These are phyloP conservation scores for Gastrodia elata DNA, from an alignment of 106 monocot species.

Conservation along the genomic window DNA sequence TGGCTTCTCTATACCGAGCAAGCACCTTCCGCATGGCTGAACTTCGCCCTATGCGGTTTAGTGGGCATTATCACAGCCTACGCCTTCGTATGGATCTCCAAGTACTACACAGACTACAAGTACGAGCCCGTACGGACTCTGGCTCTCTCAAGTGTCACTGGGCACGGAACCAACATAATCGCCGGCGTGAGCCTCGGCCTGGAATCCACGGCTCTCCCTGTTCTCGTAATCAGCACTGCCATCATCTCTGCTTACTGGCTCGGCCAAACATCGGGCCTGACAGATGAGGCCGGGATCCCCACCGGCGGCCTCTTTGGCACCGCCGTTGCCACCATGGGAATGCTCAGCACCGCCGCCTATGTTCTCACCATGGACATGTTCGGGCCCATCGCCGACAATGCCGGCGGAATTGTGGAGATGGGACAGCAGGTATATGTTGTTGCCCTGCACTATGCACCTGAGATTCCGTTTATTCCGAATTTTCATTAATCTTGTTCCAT, in stretches of 20 bases:
- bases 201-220: constrained; percentile 96
- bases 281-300: constrained; percentile 72
- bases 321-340: constrained; percentile 99
- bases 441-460: background rate
- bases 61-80: constrained; percentile 96
- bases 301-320: constrained; percentile 96
- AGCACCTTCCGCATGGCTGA: constrained; percentile 93
- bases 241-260: constrained; percentile 87
- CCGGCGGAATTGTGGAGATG: constrained; percentile 99
- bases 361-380: constrained; percentile 99
- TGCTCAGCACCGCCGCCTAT: constrained; percentile 97
- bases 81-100: constrained; percentile 84
- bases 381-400: constrained; percentile 99
- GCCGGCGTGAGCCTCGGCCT: constrained; percentile 89
- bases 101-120: constrained; percentile 99
- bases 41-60: constrained; percentile 89
- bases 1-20: constrained; percentile 97
- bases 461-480: background rate
- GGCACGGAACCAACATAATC: constrained; percentile 99
- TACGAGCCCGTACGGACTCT: constrained; percentile 77
- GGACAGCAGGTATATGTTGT: constrained; percentile 72
- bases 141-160: constrained; percentile 86
- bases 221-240: constrained; percentile 86
- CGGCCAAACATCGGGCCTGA: constrained; percentile 78
- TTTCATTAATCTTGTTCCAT: background rate